Conservation (phyloP, 306 rosid genomes). For the Quercus variabilis region DNA sequence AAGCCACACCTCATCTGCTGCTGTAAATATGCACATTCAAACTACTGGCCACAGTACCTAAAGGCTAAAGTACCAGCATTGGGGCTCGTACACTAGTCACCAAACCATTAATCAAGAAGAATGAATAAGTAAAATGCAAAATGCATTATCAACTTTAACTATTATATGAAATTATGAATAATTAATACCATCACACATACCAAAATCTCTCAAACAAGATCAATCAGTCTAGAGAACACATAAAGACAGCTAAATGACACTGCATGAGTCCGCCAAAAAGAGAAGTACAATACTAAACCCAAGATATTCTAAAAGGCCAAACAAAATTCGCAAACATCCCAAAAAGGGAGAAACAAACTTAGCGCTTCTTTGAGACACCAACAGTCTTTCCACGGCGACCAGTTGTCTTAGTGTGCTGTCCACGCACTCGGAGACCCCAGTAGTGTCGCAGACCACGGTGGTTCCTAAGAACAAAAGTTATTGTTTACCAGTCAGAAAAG, state of each 20-base stretch:
- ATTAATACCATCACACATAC: conserved; percentile 4
- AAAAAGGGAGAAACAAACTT: conserved; percentile 10
- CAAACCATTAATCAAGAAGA: neutral
- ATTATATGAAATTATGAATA: neutral
- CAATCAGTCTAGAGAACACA: neutral
- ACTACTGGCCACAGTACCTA: neutral
- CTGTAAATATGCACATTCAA: neutral
- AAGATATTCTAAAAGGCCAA: conserved; percentile 1
- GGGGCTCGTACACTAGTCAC: neutral
- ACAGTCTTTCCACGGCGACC: conserved; percentile 98
- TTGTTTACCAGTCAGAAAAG: neutral
- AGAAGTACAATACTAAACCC: conserved; percentile 16
- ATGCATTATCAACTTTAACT: neutral
- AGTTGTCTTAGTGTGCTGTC: conserved; percentile 98
- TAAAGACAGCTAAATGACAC: conserved; percentile 10
- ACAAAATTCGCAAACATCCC: conserved; percentile 13
- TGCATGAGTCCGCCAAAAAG: conserved; percentile 23
- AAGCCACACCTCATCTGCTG: neutral
- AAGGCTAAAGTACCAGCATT: neutral
- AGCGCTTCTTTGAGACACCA: conserved; percentile 99
- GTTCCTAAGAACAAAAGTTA: conserved; percentile 45
- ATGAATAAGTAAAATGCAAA: neutral
- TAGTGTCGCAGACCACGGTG: conserved; percentile 98
- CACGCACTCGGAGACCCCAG: conserved; percentile 99
- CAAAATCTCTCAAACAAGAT: conserved; percentile 13